Evolutionary conservation across 1,284 basidiomycete species (phyloP).

Genomic region (Papiliotrema laurentii): DNA sequence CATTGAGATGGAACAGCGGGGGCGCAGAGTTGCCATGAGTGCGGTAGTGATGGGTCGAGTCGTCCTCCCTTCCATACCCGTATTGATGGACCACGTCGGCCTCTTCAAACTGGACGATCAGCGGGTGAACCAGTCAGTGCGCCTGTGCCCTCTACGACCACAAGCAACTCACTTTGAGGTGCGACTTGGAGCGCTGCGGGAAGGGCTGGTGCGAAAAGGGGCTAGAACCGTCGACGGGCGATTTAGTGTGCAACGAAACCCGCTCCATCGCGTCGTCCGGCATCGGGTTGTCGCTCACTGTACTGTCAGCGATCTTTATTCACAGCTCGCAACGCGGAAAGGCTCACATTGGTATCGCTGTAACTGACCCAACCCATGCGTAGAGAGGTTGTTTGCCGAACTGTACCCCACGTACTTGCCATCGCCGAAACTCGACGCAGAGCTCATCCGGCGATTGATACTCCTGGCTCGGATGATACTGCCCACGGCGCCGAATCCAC

Average conservation of each 20-base stretch:
- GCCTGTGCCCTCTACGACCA: background rate
- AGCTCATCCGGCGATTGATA: conserved; percentile 28
- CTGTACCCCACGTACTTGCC: conserved; percentile 7
- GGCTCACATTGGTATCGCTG: conserved; percentile 39
- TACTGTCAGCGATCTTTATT: background rate
- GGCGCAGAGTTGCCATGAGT: conserved; percentile 15
- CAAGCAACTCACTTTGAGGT: conserved; percentile 31
- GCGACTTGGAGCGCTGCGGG: conserved; percentile 21
- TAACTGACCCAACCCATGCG: conserved; percentile 33
- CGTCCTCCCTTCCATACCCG: conserved; percentile 28
- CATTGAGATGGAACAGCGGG: conserved; percentile 3
- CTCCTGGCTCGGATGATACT: conserved; percentile 77
- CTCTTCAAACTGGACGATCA: conserved; percentile 46
- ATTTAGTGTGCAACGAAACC: conserved; percentile 28
- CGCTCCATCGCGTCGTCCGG: conserved; percentile 39
- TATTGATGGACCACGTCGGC: conserved; percentile 46
- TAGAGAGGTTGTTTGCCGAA: conserved; percentile 21
- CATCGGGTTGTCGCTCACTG: conserved; percentile 46
- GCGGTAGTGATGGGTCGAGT: conserved; percentile 27
- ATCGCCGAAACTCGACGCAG: conserved; percentile 14
- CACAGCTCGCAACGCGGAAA: background rate
- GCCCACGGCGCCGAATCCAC: conserved; percentile 82
- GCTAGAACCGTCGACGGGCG: conserved; percentile 10
- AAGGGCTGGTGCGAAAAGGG: conserved; percentile 4
- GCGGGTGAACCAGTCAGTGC: background rate